A percentile compares a stretch with the other conserved stretches of the same genome.
phyloP scores from a whole-genome alignment of 2,329 filamentous ascomycete genomes.

The Chaetomium globosum region DNA sequence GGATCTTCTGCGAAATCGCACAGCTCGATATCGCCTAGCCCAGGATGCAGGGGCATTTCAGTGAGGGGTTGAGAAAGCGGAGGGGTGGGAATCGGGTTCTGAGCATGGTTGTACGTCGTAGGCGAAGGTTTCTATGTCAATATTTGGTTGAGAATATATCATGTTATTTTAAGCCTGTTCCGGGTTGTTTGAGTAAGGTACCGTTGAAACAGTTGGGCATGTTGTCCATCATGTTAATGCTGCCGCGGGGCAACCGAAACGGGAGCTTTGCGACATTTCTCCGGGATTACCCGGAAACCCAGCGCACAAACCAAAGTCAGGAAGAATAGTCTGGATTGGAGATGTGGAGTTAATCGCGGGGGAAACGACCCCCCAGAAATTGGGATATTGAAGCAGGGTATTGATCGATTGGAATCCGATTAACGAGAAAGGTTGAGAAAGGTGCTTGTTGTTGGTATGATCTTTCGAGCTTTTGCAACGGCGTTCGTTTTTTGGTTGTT shows the following conservation, averaged over 20 bases:
- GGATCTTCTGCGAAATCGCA: conserved; percentile 18
- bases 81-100: background rate
- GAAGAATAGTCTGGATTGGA: background rate
- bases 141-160: too few species aligned
- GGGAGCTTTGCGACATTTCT: conserved; percentile 31
- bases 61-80: background rate
- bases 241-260: conserved; percentile 19
- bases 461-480: conserved; percentile 8
- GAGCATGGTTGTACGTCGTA: background rate
- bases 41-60: background rate
- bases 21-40: conserved; percentile 11
- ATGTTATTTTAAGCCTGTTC: background rate
- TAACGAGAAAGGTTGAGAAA: background rate
- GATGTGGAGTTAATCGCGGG: conserved; percentile 7
- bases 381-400: background rate
- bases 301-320: background rate
- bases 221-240: background rate
- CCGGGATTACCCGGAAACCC: conserved; percentile 36
- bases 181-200: background rate
- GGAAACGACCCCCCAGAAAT: background rate
- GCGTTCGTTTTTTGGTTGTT: conserved; percentile 28
- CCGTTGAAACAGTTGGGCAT: background rate
- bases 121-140: background rate
- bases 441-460: conserved; percentile 1
- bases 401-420: conserved; percentile 1